These are phyloP conservation scores for Clavulina sp. DNA, from an alignment of 768 basidiomycete species.

Conservation along the genomic window DNA sequence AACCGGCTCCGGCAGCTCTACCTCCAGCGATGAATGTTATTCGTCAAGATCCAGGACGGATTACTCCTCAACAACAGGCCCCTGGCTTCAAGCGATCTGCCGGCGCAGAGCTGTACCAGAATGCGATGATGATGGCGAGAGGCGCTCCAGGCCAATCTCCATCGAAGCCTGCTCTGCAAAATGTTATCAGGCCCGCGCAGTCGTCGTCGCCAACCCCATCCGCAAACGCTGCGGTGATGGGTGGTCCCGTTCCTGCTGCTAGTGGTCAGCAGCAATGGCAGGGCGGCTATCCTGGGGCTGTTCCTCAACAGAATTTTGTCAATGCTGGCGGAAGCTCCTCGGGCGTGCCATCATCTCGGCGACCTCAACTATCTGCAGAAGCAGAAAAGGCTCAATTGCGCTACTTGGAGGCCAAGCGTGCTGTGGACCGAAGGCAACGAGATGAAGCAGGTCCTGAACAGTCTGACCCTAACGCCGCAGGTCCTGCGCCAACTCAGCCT, in stretches of 20 bases:
- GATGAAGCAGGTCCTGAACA: not conserved
- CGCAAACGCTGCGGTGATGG: not conserved
- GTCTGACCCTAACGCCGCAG: no score
- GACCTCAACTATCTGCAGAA: constrained; percentile 47
- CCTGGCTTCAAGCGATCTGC: constrained; percentile 19
- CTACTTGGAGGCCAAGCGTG: constrained; percentile 54
- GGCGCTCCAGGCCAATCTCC: constrained; percentile 13
- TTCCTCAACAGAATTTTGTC: constrained; percentile 18
- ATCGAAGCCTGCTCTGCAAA: constrained; percentile 8
- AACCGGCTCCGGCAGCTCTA: no score
- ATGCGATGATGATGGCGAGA: no score
- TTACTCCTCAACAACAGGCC: no score
- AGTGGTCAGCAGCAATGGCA: no score
- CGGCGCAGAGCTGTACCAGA: constrained; percentile 28
- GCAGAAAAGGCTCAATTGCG: constrained; percentile 57
- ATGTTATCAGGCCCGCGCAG: constrained; percentile 1
- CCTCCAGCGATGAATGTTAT: no score
- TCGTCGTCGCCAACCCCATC: not conserved
- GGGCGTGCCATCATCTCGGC: no score
- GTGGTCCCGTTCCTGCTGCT: not conserved
- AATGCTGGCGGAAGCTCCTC: no score
- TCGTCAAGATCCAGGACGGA: no score
- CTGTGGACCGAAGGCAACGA: constrained; percentile 43
- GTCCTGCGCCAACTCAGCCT: no score
- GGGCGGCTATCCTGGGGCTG: constrained; percentile 10